phyloP scores from a whole-genome alignment of 371 early-diverging fungal genomes.

The Rhizoclosmatium hyalinum region DNA sequence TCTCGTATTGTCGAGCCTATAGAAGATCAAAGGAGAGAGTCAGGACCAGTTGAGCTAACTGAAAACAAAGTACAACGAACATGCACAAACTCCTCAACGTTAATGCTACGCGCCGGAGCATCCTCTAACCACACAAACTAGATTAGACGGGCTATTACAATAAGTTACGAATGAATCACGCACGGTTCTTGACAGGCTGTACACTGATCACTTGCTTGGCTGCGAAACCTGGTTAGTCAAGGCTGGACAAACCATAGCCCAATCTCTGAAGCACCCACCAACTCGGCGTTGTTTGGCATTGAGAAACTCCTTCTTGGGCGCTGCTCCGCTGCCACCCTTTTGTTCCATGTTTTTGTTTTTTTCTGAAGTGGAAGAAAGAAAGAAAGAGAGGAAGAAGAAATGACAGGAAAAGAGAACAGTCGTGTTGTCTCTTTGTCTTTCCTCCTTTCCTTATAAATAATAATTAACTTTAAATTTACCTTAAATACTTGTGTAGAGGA shows the following conservation, averaged over 20 bases:
- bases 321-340: background rate
- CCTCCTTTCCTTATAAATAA: too few species aligned
- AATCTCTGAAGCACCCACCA: conserved; percentile 4
- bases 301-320: conserved; percentile 1
- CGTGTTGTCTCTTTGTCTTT: too few species aligned
- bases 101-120: conserved; percentile 33
- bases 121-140: conserved; percentile 5
- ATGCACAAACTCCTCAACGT: conserved; percentile 59
- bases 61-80: background rate
- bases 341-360: background rate
- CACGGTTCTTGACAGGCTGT: conserved; percentile 16
- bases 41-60: background rate
- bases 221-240: conserved; percentile 1
- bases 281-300: conserved; percentile 18
- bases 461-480: too few species aligned
- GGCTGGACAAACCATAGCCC: background rate
- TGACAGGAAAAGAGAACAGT: too few species aligned
- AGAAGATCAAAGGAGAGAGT: background rate
- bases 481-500: too few species aligned
- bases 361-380: conserved; percentile 1
- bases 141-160: background rate
- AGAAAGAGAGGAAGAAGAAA: background rate
- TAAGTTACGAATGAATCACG: background rate
- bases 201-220: conserved; percentile 35
- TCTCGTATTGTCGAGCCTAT: conserved; percentile 77